These are phyloP conservation scores for Magnusiomyces magnusii DNA, from an alignment of 1,139 yeast species.

Conservation along the genomic window DNA sequence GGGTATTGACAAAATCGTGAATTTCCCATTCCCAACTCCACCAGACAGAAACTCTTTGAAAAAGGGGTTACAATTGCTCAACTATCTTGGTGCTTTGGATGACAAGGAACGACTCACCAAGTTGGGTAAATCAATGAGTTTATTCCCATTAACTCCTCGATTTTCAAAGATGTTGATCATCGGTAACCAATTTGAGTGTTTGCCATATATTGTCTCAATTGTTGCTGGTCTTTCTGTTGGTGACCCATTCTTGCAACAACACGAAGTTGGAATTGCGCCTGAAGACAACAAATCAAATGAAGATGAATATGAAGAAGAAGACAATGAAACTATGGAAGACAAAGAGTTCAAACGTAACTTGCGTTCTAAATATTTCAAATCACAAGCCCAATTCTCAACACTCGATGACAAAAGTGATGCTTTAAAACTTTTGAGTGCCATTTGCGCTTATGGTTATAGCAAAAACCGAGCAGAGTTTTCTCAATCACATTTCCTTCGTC, in stretches of 20 bases:
- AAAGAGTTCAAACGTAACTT: slow-evolving; percentile 41
- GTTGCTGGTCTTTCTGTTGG: slow-evolving; percentile 94
- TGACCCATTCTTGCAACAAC: slow-evolving; percentile 74
- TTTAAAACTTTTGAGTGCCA: slow-evolving; percentile 66
- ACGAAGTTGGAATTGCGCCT: slow-evolving; percentile 52
- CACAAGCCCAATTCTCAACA: slow-evolving; percentile 53
- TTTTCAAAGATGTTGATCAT: slow-evolving; percentile 83
- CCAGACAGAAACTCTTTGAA: slow-evolving; percentile 59
- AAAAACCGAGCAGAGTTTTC: slow-evolving; percentile 40
- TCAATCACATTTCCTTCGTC: slow-evolving; percentile 51
- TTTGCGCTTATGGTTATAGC: slow-evolving; percentile 80
- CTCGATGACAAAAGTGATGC: slow-evolving; percentile 72
- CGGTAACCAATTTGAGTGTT: slow-evolving; percentile 80
- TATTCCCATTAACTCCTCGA: slow-evolving; percentile 90
- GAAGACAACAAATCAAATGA: slow-evolving; percentile 23
- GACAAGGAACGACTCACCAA: slow-evolving; percentile 50
- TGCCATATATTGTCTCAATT: slow-evolving; percentile 80
- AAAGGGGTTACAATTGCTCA: slow-evolving; percentile 61
- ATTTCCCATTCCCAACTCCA: slow-evolving; percentile 96
- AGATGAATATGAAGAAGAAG: slow-evolving; percentile 23
- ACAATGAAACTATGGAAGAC: slow-evolving; percentile 29
- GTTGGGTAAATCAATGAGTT: slow-evolving; percentile 77
- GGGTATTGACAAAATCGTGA: slow-evolving; percentile 86
- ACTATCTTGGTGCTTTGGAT: slow-evolving; percentile 73
- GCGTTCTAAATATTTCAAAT: slow-evolving; percentile 46